Evolutionary conservation across 2,329 filamentous ascomycete species (phyloP), one percentile per base, ranked within the genome.

Genomic region (Trichoderma guizhouense): DNA sequence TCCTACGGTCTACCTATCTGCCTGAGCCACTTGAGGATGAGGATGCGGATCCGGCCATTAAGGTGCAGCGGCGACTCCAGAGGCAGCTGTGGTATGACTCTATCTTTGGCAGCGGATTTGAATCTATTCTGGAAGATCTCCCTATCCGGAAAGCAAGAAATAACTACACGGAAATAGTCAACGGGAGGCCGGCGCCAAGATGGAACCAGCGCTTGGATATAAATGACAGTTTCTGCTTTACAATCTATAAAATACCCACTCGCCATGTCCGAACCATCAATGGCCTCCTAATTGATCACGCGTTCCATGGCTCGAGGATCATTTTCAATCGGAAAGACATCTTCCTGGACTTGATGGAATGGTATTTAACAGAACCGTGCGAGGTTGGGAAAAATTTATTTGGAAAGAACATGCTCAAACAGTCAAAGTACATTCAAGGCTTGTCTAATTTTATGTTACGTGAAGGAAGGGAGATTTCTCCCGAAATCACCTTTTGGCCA

Each of bases 301-400:
- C 66, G 6, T 69, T 61, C 30, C 66, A 69, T 36, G 66, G 69
- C 34, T 67, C 61, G 15, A 67, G 28, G 63, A 61, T 71, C 14
- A 51, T 71, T 14, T 69, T 61, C 21, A 43, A 34, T 51, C 14
- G 26, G 21, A 12, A 60, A 61, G 60, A 57, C 51, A 18, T 11
- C 11, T 69, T 69, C 12, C 7, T 69, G 8, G 66, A 69, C 30
- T 53, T 66, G n/a, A 7, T 66, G 8, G 63, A 66, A 28, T 66
- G 63, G 63, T 66, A 36, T 55, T 11, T 66, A 15, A 55, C 47
- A 6, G 43, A 66, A 36, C 63, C 63, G 5, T 66, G 63, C 28
- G n/a, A 55, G 47, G 63, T 66, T 3, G 63, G 63, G 7, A 66
- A 66, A 55, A 66, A 55, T 18, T 7, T 66, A 2, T 1, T 2